Evolutionary conservation across 225 moss, liverwort and hornwort genomes (phyloP).

Genomic region (Pleurozium schreberi): DNA sequence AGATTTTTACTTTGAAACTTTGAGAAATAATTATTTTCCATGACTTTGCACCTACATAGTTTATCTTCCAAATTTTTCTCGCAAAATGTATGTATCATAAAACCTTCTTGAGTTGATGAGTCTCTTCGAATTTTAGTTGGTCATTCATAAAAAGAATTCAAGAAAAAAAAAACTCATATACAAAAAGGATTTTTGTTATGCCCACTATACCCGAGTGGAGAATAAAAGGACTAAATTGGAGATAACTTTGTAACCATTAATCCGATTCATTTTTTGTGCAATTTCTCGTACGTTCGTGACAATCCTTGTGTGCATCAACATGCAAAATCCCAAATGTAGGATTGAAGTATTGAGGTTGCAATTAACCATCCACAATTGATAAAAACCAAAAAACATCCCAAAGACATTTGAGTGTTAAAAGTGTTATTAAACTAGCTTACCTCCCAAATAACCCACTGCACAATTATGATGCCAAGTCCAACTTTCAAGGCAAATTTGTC

Average conservation of each 20-base stretch:
- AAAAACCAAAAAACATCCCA: too few relatives aligned
- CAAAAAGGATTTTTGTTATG: neutral
- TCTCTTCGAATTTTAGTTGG: neutral
- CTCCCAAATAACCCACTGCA: neutral
- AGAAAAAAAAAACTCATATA: too few relatives aligned
- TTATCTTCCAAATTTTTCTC: neutral
- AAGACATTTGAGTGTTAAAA: neutral
- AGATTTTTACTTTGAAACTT: neutral
- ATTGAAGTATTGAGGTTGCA: neutral
- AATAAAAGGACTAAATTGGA: neutral
- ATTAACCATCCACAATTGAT: neutral
- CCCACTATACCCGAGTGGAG: accelerated
- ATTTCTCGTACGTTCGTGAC: neutral
- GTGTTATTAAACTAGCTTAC: too few relatives aligned
- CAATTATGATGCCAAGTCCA: too few relatives aligned
- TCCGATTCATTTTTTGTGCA: neutral
- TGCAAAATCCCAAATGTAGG: neutral
- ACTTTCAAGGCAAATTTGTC: too few relatives aligned
- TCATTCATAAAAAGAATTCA: neutral
- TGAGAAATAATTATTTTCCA: accelerated
- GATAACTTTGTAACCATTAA: neutral
- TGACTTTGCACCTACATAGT: neutral
- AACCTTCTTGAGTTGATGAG: neutral
- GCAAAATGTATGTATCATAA: neutral
- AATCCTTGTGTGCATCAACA: neutral